Evolutionary conservation across 768 basidiomycete genomes (phyloP).

Genomic region (Hygrophorus russula): DNA sequence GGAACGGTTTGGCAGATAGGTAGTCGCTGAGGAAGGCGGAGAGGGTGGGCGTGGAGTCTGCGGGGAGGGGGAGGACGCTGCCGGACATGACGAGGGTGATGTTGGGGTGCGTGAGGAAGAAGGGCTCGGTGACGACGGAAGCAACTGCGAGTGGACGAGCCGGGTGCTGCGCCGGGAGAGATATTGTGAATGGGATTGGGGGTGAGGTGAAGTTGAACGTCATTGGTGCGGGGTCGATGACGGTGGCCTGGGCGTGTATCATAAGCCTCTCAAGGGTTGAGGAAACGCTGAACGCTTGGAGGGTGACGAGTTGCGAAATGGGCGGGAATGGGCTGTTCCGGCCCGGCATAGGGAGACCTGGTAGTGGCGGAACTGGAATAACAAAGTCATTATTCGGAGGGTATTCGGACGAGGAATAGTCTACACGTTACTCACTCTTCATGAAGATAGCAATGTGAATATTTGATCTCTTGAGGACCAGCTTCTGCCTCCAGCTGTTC

Average conservation of each 20-base stretch:
- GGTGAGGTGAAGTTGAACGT: constrained; percentile 40
- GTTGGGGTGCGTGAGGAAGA: constrained; percentile 57
- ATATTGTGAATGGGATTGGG: constrained; percentile 50
- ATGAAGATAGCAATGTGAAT: constrained; percentile 36
- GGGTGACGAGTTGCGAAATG: constrained; percentile 45
- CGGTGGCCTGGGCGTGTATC: constrained; percentile 42
- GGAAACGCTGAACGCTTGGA: constrained; percentile 41
- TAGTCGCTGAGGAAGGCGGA: constrained; percentile 57
- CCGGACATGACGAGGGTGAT: constrained; percentile 50
- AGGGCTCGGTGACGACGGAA: constrained; percentile 41
- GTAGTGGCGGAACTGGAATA: constrained; percentile 46
- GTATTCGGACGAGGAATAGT: not conserved
- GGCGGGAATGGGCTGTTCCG: constrained; percentile 38
- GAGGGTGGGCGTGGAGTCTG: constrained; percentile 28
- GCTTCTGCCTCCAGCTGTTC: constrained; percentile 35
- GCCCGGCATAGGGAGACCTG: constrained; percentile 56
- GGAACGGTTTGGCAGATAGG: constrained; percentile 44
- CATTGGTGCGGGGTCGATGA: constrained; percentile 45
- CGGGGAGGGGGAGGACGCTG: constrained; percentile 39
- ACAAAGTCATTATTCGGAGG: constrained; percentile 2
- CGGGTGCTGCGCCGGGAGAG: constrained; percentile 25
- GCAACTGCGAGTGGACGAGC: constrained; percentile 33
- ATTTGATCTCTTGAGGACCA: constrained; percentile 29
- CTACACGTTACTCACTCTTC: constrained; percentile 33
- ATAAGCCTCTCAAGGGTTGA: constrained; percentile 21